phyloP scores from a whole-genome alignment of 441 rosid species.

The Croton setiger region DNA sequence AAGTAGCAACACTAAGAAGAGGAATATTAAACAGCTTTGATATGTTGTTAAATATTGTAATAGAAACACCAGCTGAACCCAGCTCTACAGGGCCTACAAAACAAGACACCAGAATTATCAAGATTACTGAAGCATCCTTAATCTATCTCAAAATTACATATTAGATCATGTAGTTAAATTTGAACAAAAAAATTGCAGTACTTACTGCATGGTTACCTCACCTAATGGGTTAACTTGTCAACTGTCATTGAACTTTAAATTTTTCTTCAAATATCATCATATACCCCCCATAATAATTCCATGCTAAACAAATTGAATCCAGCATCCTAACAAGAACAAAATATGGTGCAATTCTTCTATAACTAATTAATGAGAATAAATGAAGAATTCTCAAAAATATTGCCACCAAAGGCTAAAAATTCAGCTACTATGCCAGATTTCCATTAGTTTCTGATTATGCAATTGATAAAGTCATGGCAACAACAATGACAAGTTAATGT shows the following conservation, averaged over 20 bases:
- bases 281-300: neutral
- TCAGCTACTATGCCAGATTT: neutral
- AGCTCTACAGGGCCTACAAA: slow-evolving; percentile 74
- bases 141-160: neutral
- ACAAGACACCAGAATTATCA: slow-evolving; percentile 15
- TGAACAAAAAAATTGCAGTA: neutral
- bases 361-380: neutral
- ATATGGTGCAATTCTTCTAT: neutral
- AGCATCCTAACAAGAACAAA: too few relatives aligned
- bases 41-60: slow-evolving; percentile 74
- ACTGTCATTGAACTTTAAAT: neutral
- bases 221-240: neutral
- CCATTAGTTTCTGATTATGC: neutral
- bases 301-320: neutral
- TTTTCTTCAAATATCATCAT: neutral
- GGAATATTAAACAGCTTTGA: slow-evolving; percentile 94
- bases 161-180: neutral
- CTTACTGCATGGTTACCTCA: neutral
- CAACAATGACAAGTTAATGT: neutral
- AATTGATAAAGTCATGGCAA: neutral
- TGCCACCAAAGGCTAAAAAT: neutral
- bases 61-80: slow-evolving; percentile 85
- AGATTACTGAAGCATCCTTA: neutral
- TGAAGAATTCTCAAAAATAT: neutral
- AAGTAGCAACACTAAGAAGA: slow-evolving; percentile 88